phyloP scores from a whole-genome alignment of 108 stramenopile species.

The Nitzschia palea region DNA sequence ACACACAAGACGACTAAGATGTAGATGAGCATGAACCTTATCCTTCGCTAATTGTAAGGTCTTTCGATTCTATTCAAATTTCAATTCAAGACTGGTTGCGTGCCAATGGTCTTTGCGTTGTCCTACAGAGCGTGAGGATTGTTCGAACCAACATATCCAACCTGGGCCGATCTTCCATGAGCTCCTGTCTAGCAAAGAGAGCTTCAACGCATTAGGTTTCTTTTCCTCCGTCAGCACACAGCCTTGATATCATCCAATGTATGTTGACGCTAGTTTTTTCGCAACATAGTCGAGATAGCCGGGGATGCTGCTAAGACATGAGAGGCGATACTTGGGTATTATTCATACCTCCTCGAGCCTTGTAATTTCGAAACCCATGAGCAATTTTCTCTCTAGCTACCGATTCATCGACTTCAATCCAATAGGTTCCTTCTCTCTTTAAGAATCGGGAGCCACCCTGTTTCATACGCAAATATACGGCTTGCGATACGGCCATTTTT shows the following conservation, averaged over 20 bases:
- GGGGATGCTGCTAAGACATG: not conserved
- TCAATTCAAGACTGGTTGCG: too few relatives aligned
- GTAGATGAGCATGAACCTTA: too few relatives aligned
- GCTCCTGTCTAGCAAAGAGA: too few relatives aligned
- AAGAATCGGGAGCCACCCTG: conserved; percentile 10
- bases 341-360: not conserved
- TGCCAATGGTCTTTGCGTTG: too few relatives aligned
- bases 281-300: not conserved
- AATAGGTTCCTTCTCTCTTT: not conserved
- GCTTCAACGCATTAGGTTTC: too few relatives aligned
- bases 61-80: too few relatives aligned
- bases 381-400: not conserved
- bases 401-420: not conserved
- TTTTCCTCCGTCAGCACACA: not conserved
- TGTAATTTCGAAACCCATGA: not conserved
- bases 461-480: not conserved
- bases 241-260: not conserved
- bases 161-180: too few relatives aligned
- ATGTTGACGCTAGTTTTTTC: not conserved
- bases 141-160: too few relatives aligned
- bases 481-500: not conserved
- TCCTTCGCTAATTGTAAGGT: too few relatives aligned
- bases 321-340: not conserved
- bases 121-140: too few relatives aligned
- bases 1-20: too few relatives aligned